phyloP scores from a whole-genome alignment of 257 asterid species.

The Scutellaria minor region DNA sequence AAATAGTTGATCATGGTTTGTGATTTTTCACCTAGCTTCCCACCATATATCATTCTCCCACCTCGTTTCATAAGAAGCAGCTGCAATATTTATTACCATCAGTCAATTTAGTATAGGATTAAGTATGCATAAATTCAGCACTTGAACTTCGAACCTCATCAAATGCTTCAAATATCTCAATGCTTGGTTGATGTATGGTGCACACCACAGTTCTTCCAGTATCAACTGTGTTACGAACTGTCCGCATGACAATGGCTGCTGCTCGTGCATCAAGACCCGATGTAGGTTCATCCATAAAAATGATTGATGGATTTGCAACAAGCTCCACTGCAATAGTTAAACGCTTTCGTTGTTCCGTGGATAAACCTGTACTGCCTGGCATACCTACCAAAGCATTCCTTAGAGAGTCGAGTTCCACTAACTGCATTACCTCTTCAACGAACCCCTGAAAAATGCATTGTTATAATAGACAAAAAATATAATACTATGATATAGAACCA shows the following conservation, averaged over 20 bases:
- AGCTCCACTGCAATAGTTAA: slow-evolving; percentile 96
- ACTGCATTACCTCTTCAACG: slow-evolving; percentile 84
- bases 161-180: slow-evolving; percentile 92
- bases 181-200: slow-evolving; percentile 97
- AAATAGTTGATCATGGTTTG: slow-evolving; percentile 73
- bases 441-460: slow-evolving; percentile 62
- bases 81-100: slow-evolving; percentile 47
- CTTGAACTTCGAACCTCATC: slow-evolving; percentile 69
- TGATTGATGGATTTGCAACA: slow-evolving; percentile 92
- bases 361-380: slow-evolving; percentile 85
- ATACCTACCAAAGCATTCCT: slow-evolving; percentile 85
- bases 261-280: slow-evolving; percentile 98
- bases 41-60: slow-evolving; percentile 90
- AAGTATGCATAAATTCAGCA: background rate
- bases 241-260: slow-evolving; percentile 97
- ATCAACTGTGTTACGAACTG: slow-evolving; percentile 93
- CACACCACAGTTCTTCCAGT: slow-evolving; percentile 97
- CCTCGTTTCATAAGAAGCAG: slow-evolving; percentile 92
- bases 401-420: slow-evolving; percentile 79
- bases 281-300: slow-evolving; percentile 97
- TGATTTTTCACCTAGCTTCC: slow-evolving; percentile 85
- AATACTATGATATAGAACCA: background rate
- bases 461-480: slow-evolving; percentile 7
- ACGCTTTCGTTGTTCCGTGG: slow-evolving; percentile 95
- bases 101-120: slow-evolving; percentile 17